A percentile compares a stretch with the other conserved stretches of the same genome.
Evolutionary conservation across 768 basidiomycete genomes (phyloP).

Genomic region (Trametes gibbosa): DNA sequence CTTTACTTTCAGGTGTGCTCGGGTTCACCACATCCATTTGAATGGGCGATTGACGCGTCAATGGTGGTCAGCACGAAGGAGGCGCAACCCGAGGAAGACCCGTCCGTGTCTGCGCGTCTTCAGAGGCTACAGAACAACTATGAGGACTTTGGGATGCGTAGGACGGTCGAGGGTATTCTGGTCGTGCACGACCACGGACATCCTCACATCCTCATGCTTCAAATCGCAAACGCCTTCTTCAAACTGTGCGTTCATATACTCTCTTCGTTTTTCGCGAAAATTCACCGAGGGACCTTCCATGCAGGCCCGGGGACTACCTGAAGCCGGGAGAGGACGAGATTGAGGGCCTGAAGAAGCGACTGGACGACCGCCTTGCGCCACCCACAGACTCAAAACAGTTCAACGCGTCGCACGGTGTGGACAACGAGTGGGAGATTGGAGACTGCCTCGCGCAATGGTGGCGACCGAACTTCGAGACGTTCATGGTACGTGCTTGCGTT

Average conservation of each 20-base stretch:
- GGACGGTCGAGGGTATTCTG: conserved; percentile 88
- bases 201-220: conserved; percentile 96
- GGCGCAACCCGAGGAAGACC: conserved; percentile 95
- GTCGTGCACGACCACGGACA: conserved; percentile 97
- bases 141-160: conserved; percentile 94
- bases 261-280: neutral
- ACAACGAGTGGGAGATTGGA: conserved; percentile 94
- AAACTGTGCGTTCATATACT: conserved; percentile 70
- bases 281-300: neutral
- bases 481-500: conserved; percentile 73
- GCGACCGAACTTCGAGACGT: conserved; percentile 97
- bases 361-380: conserved; percentile 88
- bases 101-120: conserved; percentile 90
- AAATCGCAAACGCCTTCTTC: conserved; percentile 99
- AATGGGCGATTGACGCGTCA: neutral
- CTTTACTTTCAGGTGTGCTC: conserved; percentile 80
- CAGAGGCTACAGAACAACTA: conserved; percentile 95
- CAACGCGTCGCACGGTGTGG: conserved; percentile 70
- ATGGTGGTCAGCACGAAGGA: conserved; percentile 74
- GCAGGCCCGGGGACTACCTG: conserved; percentile 95
- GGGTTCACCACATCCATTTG: neutral
- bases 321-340: conserved; percentile 94
- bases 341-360: conserved; percentile 82
- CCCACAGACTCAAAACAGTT: conserved; percentile 71
- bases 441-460: conserved; percentile 99